Conservation (phyloP, 2,329 filamentous ascomycete species). For the Pyricularia sp. region DNA sequence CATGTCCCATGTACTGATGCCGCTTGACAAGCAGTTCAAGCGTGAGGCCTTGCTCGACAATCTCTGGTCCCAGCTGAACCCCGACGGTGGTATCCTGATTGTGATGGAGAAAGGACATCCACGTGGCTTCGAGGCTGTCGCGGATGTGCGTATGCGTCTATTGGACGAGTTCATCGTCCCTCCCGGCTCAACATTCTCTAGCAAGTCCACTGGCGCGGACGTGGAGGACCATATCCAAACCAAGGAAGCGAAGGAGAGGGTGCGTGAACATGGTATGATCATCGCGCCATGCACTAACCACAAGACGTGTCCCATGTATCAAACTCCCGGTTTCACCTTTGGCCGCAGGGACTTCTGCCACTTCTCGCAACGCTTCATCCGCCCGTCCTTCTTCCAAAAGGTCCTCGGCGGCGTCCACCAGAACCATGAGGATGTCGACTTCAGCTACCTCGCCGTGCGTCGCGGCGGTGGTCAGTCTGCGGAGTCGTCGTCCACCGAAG, state of each 20-base stretch:
- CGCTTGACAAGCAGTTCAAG: constrained; percentile 63
- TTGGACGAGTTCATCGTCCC: constrained; percentile 66
- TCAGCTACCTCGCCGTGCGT: constrained; percentile 80
- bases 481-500: constrained; percentile 10
- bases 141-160: constrained; percentile 70
- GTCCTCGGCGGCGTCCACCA: constrained; percentile 57
- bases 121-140: constrained; percentile 85
- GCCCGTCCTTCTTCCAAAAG: constrained; percentile 71
- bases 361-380: constrained; percentile 81
- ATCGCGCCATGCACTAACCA: constrained; percentile 84
- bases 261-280: constrained; percentile 53
- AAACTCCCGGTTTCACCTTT: constrained; percentile 53
- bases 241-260: constrained; percentile 24
- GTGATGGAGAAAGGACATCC: constrained; percentile 87
- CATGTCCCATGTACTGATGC: constrained; percentile 74
- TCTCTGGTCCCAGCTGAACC: constrained; percentile 78
- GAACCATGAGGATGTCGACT: constrained; percentile 86
- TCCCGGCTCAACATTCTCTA: constrained; percentile 28
- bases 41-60: constrained; percentile 77
- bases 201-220: neutral
- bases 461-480: constrained; percentile 27
- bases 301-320: constrained; percentile 79
- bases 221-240: neutral
- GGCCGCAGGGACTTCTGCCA: constrained; percentile 86
- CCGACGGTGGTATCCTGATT: constrained; percentile 77